Evolutionary conservation across 768 basidiomycete species (phyloP).

Genomic region (Pleurotus pulmonarius): DNA sequence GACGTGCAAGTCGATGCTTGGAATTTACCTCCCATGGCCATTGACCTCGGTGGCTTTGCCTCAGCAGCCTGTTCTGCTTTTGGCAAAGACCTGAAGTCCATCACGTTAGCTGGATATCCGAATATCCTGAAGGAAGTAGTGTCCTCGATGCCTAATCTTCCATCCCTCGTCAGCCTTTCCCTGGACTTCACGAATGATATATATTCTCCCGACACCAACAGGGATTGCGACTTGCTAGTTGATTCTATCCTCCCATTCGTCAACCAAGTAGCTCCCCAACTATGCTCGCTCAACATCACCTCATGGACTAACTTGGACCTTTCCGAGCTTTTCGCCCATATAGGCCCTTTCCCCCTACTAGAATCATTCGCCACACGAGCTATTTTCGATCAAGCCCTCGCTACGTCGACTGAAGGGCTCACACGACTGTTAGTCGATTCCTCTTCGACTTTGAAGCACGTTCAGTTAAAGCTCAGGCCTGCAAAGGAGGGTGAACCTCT

Average conservation of each 20-base stretch:
- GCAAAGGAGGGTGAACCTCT: conserved; percentile 23
- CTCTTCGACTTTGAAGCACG: conserved; percentile 24
- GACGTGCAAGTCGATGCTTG: conserved; percentile 37
- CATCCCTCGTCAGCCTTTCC: conserved; percentile 28
- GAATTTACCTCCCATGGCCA: conserved; percentile 24
- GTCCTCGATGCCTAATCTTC: conserved; percentile 24
- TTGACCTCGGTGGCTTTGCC: conserved; percentile 29
- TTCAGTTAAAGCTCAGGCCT: conserved; percentile 38
- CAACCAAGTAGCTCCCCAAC: conserved; percentile 27
- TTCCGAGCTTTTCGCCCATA: conserved; percentile 31
- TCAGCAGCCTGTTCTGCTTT: conserved; percentile 35
- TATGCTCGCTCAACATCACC: conserved; percentile 32
- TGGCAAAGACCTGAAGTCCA: conserved; percentile 27
- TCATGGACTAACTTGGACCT: conserved; percentile 39
- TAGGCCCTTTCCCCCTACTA: conserved; percentile 30
- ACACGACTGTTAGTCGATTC: conserved; percentile 26
- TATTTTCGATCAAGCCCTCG: conserved; percentile 36
- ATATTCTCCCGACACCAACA: conserved; percentile 9
- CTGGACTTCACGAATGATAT: conserved; percentile 37
- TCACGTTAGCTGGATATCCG: conserved; percentile 35
- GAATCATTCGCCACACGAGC: conserved; percentile 29
- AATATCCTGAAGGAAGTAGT: conserved; percentile 30
- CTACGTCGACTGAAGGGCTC: conserved; percentile 30
- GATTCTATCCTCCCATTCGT: conserved; percentile 37
- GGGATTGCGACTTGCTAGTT: conserved; percentile 19